These are phyloP conservation scores for Lichtheimia hyalospora DNA, from an alignment of 371 early-diverging fungal species.

Conservation along the genomic window DNA sequence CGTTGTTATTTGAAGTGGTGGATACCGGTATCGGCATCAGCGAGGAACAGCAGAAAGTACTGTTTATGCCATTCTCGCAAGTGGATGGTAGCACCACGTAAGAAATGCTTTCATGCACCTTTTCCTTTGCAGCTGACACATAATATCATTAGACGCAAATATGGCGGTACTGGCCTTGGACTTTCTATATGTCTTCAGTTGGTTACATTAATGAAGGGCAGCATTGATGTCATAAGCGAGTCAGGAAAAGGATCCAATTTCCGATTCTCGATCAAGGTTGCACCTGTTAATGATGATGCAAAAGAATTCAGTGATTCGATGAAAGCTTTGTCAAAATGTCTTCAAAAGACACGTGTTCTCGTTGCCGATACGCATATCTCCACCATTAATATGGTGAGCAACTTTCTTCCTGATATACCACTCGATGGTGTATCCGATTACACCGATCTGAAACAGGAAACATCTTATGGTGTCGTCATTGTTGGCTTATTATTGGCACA, in stretches of 20 bases:
- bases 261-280: conserved; percentile 44
- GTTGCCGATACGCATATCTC: conserved; percentile 30
- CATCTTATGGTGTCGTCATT: conserved; percentile 34
- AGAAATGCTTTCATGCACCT: neutral
- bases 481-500: conserved; percentile 27
- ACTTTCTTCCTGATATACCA: conserved; percentile 22
- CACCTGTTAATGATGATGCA: conserved; percentile 26
- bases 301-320: conserved; percentile 18
- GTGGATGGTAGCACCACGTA: conserved; percentile 54
- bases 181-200: conserved; percentile 59
- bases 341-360: conserved; percentile 29
- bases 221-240: conserved; percentile 50
- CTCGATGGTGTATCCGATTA: conserved; percentile 27
- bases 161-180: conserved; percentile 67
- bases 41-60: conserved; percentile 53
- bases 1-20: conserved; percentile 34
- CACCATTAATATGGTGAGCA: conserved; percentile 32
- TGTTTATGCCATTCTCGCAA: conserved; percentile 61
- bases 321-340: conserved; percentile 9
- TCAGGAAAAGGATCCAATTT: conserved; percentile 60
- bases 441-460: conserved; percentile 10
- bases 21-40: conserved; percentile 61
- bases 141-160: conserved; percentile 38
- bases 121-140: neutral
- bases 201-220: conserved; percentile 57